These are phyloP conservation scores for Cercophora newfieldiana DNA, from an alignment of 495 filamentous ascomycete species.

Conservation along the genomic window DNA sequence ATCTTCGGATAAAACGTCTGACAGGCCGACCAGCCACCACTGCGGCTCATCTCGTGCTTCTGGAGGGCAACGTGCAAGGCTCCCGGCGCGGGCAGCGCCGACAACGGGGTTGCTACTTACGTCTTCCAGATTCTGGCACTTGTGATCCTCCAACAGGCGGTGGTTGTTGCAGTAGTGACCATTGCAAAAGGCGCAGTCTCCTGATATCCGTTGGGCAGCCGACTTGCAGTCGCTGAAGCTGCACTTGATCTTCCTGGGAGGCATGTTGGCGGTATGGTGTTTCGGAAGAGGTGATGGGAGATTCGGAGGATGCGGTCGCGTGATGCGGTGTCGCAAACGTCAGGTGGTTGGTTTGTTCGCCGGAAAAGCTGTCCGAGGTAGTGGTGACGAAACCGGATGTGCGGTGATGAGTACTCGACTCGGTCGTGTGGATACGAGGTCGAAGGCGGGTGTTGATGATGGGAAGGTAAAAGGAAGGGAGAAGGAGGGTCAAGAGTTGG, in stretches of 20 bases:
- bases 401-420: conserved; percentile 13
- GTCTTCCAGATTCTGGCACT: conserved; percentile 90
- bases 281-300: background rate
- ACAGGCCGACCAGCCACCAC: conserved; percentile 55
- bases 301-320: conserved; percentile 12
- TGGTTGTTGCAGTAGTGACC: conserved; percentile 95
- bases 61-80: background rate
- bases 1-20: conserved; percentile 37
- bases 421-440: conserved; percentile 1
- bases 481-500: background rate
- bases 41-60: conserved; percentile 14
- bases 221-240: conserved; percentile 85
- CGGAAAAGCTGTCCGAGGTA: background rate
- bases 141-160: conserved; percentile 88
- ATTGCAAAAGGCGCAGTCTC: conserved; percentile 92
- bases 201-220: conserved; percentile 84
- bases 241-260: conserved; percentile 82
- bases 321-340: background rate
- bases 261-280: conserved; percentile 49
- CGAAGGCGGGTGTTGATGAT: conserved; percentile 4
- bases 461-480: conserved; percentile 16
- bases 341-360: background rate
- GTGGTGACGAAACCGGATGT: background rate
- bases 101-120: conserved; percentile 44
- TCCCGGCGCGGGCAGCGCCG: background rate